phyloP scores from a whole-genome alignment of 768 basidiomycete genomes.

The Leucosporidium yakuticum region DNA sequence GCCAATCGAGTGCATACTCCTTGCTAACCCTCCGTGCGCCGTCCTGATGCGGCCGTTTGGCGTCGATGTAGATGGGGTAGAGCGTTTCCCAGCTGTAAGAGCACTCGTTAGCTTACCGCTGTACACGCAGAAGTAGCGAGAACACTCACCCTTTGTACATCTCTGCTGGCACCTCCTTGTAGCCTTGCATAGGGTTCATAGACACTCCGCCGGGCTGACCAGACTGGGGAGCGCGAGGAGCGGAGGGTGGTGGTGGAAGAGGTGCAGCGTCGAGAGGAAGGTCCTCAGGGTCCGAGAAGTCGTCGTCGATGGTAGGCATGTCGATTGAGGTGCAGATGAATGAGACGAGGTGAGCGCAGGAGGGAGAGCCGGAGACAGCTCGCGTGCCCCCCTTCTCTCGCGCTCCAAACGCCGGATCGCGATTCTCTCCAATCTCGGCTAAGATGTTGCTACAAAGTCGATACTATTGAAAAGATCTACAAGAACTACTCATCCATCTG shows the following conservation, averaged over 20 bases:
- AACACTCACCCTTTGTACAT: constrained; percentile 10
- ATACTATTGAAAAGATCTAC: no score
- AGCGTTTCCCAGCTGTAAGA: constrained; percentile 42
- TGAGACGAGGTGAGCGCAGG: no score
- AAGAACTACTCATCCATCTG: constrained; percentile 55
- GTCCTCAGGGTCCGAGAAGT: constrained; percentile 30
- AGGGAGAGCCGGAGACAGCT: no score
- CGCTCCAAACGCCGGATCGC: no score
- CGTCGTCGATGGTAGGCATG: constrained; percentile 30
- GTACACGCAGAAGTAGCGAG: background rate
- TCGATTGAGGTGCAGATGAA: no score
- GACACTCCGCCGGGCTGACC: background rate
- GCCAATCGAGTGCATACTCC: constrained; percentile 84
- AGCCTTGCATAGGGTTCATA: constrained; percentile 1
- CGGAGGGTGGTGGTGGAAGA: background rate
- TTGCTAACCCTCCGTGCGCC: constrained; percentile 77
- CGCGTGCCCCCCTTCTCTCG: no score
- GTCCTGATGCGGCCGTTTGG: constrained; percentile 77
- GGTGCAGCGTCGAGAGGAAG: constrained; percentile 5
- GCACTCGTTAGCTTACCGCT: no score
- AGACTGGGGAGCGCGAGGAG: background rate
- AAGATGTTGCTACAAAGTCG: no score
- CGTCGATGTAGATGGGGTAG: constrained; percentile 95
- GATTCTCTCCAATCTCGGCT: no score
- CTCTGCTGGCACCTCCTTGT: background rate